phyloP scores from a whole-genome alignment of 306 rosid species.

The Oxytropis ochrocephala region DNA sequence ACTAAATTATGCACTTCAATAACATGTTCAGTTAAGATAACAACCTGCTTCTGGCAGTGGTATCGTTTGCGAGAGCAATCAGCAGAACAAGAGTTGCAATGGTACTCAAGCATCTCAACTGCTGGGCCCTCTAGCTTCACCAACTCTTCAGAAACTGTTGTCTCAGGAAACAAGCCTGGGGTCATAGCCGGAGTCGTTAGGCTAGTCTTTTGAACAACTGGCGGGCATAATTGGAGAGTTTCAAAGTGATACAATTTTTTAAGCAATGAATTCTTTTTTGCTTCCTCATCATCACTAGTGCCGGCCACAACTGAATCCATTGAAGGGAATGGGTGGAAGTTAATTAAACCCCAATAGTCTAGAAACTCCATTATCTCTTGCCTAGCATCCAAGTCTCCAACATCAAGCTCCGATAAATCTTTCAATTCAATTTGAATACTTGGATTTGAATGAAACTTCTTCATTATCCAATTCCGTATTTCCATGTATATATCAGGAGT shows the following conservation, averaged over 20 bases:
- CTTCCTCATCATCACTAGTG: conserved; percentile 34
- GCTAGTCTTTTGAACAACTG: conserved; percentile 49
- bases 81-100: conserved; percentile 92
- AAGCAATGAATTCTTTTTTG: conserved; percentile 45
- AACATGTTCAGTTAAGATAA: conserved; percentile 11
- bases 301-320: conserved; percentile 34
- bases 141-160: conserved; percentile 69
- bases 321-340: conserved; percentile 76
- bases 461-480: conserved; percentile 75
- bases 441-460: conserved; percentile 58
- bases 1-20: background rate
- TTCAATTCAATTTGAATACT: conserved; percentile 53
- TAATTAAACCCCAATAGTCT: conserved; percentile 91
- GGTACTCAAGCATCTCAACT: conserved; percentile 73
- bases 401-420: conserved; percentile 68
- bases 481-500: conserved; percentile 62
- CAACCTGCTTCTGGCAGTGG: conserved; percentile 99
- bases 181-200: conserved; percentile 38
- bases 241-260: conserved; percentile 78
- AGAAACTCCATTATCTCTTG: conserved; percentile 84
- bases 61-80: conserved; percentile 97
- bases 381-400: conserved; percentile 63
- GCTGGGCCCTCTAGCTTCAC: conserved; percentile 72
- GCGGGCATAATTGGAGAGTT: conserved; percentile 40
- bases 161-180: conserved; percentile 75